These are phyloP conservation scores for Apocynum venetum DNA, from an alignment of 257 asterid species.

Conservation along the genomic window DNA sequence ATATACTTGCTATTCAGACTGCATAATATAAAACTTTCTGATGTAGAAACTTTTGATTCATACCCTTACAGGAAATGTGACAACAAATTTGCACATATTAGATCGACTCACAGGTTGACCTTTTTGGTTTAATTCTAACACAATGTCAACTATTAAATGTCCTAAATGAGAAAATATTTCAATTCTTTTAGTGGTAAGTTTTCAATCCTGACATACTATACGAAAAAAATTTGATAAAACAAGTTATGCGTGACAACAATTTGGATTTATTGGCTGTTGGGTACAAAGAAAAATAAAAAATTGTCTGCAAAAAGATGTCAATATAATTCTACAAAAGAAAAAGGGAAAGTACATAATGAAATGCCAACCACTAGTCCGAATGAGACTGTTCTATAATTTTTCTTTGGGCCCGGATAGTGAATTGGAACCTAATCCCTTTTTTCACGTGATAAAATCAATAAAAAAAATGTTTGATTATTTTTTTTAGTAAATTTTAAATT, in stretches of 20 bases:
- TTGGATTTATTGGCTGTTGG: neutral
- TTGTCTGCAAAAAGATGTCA: too few relatives aligned
- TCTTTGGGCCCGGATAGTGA: neutral
- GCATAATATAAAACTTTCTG: neutral
- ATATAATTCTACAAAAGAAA: neutral
- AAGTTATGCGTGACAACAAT: too few relatives aligned
- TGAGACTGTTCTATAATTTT: neutral
- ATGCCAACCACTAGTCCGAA: neutral
- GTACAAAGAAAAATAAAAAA: neutral
- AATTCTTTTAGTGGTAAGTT: too few relatives aligned
- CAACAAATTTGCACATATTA: neutral
- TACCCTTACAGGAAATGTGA: neutral
- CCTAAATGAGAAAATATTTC: too few relatives aligned
- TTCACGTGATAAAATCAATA: neutral
- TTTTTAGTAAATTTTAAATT: too few relatives aligned
- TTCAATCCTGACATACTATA: too few relatives aligned
- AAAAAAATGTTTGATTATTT: too few relatives aligned
- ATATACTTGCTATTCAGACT: too few relatives aligned
- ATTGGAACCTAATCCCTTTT: neutral
- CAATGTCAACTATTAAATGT: too few relatives aligned
- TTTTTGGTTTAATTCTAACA: too few relatives aligned
- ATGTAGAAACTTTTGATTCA: neutral
- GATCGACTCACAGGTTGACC: too few relatives aligned
- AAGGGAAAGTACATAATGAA: neutral
- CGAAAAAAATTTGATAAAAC: too few relatives aligned